A percentile compares a stretch with the other conserved stretches of the same genome.
These are phyloP conservation scores for Ophiocordyceps unilateralis DNA, from an alignment of 2,329 filamentous ascomycete genomes.

Conservation along the genomic window DNA sequence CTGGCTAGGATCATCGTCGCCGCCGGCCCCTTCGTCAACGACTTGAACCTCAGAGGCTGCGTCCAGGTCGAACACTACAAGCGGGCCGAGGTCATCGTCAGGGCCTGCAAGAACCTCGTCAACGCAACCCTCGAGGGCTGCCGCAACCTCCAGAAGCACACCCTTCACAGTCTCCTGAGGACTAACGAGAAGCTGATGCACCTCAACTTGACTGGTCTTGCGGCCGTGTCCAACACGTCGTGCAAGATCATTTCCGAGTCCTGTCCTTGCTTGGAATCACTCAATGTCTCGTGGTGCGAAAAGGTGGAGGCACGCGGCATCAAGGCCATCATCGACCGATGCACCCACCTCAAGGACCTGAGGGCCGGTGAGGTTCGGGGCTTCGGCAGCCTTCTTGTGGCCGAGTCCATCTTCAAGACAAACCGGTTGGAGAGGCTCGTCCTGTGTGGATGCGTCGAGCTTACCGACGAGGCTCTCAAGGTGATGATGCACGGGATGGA, in stretches of 20 bases:
- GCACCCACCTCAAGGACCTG: constrained; percentile 58
- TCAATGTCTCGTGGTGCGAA: constrained; percentile 89
- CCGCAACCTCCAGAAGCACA: constrained; percentile 61
- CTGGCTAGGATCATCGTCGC: constrained; percentile 70
- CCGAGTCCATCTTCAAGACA: constrained; percentile 55
- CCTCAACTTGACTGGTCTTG: constrained; percentile 71
- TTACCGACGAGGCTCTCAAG: constrained; percentile 58
- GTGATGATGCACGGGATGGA: constrained; percentile 60
- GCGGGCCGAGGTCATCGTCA: constrained; percentile 58
- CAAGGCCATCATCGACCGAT: constrained; percentile 53
- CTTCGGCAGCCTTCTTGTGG: constrained; percentile 58
- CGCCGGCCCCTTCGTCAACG: constrained; percentile 77
- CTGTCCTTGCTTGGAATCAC: constrained; percentile 63
- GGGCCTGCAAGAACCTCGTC: constrained; percentile 71
- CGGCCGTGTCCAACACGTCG: constrained; percentile 63
- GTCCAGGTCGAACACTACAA: constrained; percentile 76
- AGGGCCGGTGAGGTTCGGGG: constrained; percentile 67
- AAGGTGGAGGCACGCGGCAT: constrained; percentile 68
- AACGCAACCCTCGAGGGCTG: constrained; percentile 83
- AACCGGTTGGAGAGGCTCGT: constrained; percentile 75
- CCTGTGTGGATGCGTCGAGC: constrained; percentile 60
- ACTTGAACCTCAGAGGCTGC: constrained; percentile 82
- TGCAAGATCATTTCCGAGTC: constrained; percentile 73
- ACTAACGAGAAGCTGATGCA: constrained; percentile 65
- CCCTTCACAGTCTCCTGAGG: constrained; percentile 58